A percentile compares a stretch with the other conserved stretches of the same genome.
Evolutionary conservation across 1,139 yeast species (phyloP).

Genomic region (Yamadazyma oceani): DNA sequence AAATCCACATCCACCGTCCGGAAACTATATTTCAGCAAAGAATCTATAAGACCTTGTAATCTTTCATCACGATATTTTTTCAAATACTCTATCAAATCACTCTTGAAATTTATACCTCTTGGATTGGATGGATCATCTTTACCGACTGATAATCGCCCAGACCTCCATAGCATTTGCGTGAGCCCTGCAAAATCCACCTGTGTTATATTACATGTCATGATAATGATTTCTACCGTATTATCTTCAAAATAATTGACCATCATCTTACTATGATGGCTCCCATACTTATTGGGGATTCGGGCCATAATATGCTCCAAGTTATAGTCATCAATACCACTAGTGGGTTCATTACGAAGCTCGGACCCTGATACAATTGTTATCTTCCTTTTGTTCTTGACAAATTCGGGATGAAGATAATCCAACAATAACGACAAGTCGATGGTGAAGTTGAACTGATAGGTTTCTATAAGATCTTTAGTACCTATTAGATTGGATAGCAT

Average conservation of each 20-base stretch:
- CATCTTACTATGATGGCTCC: conserved; percentile 68
- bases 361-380: conserved; percentile 37
- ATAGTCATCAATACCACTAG: conserved; percentile 13
- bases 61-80: conserved; percentile 34
- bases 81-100: conserved; percentile 45
- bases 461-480: conserved; percentile 27
- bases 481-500: conserved; percentile 31
- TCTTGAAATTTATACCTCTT: conserved; percentile 24
- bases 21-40: conserved; percentile 42
- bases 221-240: conserved; percentile 45
- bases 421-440: conserved; percentile 43
- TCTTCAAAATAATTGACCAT: conserved; percentile 56
- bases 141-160: conserved; percentile 41
- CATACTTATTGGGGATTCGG: conserved; percentile 33
- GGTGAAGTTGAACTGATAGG: conserved; percentile 52
- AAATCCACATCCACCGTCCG: conserved; percentile 49
- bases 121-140: conserved; percentile 3
- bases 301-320: conserved; percentile 34
- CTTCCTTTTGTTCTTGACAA: conserved; percentile 18
- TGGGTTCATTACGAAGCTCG: conserved; percentile 13
- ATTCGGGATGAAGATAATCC: conserved; percentile 30
- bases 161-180: conserved; percentile 67
- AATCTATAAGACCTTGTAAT: conserved; percentile 27
- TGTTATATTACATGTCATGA: conserved; percentile 62
- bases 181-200: conserved; percentile 53